Evolutionary conservation across 2,329 filamentous ascomycete species (phyloP), one percentile per base, ranked within the genome.

Genomic region (Xylaria sp.): DNA sequence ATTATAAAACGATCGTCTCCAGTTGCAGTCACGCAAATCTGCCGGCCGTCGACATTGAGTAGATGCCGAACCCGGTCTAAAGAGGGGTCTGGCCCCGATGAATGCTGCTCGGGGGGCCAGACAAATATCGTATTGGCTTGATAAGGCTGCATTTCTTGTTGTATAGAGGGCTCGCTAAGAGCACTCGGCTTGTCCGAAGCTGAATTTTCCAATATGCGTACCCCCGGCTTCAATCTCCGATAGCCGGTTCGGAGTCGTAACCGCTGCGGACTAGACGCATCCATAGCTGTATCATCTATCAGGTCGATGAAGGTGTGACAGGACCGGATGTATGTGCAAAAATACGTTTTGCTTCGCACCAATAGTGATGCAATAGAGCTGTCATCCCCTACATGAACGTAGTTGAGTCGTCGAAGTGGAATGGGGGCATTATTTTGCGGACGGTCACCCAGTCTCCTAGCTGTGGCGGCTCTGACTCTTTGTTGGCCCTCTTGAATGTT

Each of bases 241-340:
- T 83, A 80, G 3, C 84, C 83, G 10, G 86, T 78, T 30, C 85
- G 82, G 4, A 91, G 78, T 4, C 84, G 82, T 13, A 88, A 77
- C 20, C 80, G 68, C 59, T 78, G 79, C 4, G 76, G 68, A n/a
- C 76, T 72, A 2, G 70, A 66, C 1, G 75, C 69, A 36, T 76
- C 80, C 64, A 78, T 80, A 2, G 76, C 57, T 3, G 83, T 78
- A 68, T 87, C 83, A 68, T 89, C 82, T 6, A 90, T 84, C 0
- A 91, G 75, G 70, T 91, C 89, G 5, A 91, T 62, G 72, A 88
- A 91, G 0, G 88, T 82, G 25, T 81, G 81, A 68, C 83, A 84
- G 1, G 82, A 80, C 13, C 81, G 76, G 59, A 86, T 83, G 74
- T 91, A 91, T 3, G 83, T 81, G 28, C 86, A 82, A 52, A 89